These are phyloP conservation scores for Hippophae tibetana DNA, from an alignment of 306 rosid species.

Conservation along the genomic window DNA sequence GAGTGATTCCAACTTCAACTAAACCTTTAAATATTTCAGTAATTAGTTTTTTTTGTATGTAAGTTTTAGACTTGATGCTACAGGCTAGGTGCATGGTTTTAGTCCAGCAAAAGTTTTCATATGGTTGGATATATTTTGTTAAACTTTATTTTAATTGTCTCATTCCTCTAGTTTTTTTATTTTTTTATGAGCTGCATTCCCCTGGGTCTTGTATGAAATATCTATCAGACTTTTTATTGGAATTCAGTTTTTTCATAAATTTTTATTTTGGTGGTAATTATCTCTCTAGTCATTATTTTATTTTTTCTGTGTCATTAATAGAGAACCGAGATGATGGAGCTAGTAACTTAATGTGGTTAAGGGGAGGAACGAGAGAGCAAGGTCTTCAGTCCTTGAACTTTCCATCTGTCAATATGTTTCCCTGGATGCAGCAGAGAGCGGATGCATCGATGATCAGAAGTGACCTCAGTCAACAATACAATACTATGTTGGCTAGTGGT, in stretches of 20 bases:
- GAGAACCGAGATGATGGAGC: conserved; percentile 66
- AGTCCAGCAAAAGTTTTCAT: neutral
- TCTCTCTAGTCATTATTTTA: conserved; percentile 1
- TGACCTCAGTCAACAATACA: conserved; percentile 63
- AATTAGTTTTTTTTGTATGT: neutral
- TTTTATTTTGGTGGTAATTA: neutral
- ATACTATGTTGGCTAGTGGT: conserved; percentile 72
- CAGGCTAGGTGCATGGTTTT: neutral
- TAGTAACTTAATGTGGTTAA: conserved; percentile 70
- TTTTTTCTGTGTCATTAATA: conserved; percentile 27
- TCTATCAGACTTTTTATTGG: neutral
- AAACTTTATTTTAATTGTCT: too few relatives aligned
- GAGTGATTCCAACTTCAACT: too few relatives aligned
- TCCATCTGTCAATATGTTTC: conserved; percentile 57
- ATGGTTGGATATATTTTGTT: neutral
- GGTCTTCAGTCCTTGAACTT: conserved; percentile 54
- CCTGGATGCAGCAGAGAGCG: conserved; percentile 79
- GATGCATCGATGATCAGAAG: conserved; percentile 53
- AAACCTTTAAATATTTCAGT: neutral
- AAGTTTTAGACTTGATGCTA: neutral
- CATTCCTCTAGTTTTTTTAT: too few relatives aligned
- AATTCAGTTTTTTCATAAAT: neutral
- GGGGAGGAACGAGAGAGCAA: conserved; percentile 62
- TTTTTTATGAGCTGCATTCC: too few relatives aligned
- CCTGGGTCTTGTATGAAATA: neutral